Percentiles rank a stretch among this genome's conserved stretches.
Conservation (phyloP, 2,329 filamentous ascomycete species). For the Paecilomyces variotii region DNA sequence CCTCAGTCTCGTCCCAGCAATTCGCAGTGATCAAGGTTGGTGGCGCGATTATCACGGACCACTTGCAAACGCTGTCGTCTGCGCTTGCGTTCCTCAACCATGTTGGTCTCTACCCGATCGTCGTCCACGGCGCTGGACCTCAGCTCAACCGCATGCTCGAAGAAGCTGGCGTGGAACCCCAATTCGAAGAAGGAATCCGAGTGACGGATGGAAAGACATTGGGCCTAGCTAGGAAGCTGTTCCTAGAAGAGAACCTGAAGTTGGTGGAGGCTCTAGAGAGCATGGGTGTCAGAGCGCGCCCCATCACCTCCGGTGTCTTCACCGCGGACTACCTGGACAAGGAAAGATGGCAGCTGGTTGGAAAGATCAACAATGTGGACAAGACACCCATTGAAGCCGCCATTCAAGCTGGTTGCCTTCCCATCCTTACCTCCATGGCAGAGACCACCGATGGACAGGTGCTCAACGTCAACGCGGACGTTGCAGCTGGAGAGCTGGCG, state of each 20-base stretch:
- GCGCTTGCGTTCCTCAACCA: constrained; percentile 88
- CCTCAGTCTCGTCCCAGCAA: constrained; percentile 89
- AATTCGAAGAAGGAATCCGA: constrained; percentile 93
- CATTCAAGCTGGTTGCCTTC: constrained; percentile 83
- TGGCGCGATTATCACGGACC: constrained; percentile 89
- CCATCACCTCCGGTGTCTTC: constrained; percentile 84
- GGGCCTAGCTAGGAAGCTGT: constrained; percentile 81
- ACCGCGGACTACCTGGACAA: constrained; percentile 91
- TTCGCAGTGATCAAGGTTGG: constrained; percentile 99
- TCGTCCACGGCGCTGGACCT: constrained; percentile 90
- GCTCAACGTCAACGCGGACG: constrained; percentile 95
- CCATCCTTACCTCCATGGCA: constrained; percentile 92
- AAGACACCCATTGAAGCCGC: constrained; percentile 83
- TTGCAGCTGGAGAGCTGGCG: constrained; percentile 87
- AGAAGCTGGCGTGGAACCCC: constrained; percentile 83
- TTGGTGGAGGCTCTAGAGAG: constrained; percentile 82
- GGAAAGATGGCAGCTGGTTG: constrained; percentile 91
- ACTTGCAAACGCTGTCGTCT: constrained; percentile 83
- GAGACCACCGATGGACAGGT: constrained; percentile 87
- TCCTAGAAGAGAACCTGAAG: constrained; percentile 91
- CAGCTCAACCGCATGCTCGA: constrained; percentile 90
- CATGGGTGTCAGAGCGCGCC: constrained; percentile 79
- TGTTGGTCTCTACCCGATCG: constrained; percentile 88
- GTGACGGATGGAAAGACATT: constrained; percentile 95
- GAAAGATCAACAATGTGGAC: constrained; percentile 90